Conservation (phyloP, 2,329 filamentous ascomycete genomes). For the Fonsecaea pedrosoi region DNA sequence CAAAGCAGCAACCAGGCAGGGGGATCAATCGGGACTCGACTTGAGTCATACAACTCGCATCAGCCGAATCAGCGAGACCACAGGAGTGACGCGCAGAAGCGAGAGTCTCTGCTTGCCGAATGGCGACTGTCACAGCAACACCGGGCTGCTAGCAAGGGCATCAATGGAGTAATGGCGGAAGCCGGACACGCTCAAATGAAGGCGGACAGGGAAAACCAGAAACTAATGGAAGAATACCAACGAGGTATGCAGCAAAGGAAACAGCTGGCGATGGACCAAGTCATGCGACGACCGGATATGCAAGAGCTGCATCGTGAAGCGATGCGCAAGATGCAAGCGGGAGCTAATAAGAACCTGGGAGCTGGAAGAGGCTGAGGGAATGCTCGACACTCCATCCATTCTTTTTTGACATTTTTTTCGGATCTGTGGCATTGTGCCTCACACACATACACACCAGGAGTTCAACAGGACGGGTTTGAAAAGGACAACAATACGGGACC, state of each 20-base stretch:
- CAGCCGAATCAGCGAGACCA: slow-evolving; percentile 30
- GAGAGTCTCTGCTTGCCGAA: slow-evolving; percentile 66
- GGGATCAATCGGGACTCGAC: slow-evolving; percentile 55
- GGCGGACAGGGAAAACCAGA: slow-evolving; percentile 68
- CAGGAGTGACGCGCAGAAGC: slow-evolving; percentile 26
- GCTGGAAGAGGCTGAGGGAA: slow-evolving; percentile 15
- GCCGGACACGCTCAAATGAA: slow-evolving; percentile 57
- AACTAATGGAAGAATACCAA: slow-evolving; percentile 65
- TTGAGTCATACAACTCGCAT: slow-evolving; percentile 32
- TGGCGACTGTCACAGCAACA: slow-evolving; percentile 72
- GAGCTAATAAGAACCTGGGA: slow-evolving; percentile 52
- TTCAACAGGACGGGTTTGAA: slow-evolving; percentile 1
- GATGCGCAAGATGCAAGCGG: slow-evolving; percentile 77
- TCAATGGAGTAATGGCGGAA: slow-evolving; percentile 46
- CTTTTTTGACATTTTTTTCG: background rate
- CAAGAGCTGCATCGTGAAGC: slow-evolving; percentile 78
- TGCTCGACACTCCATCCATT: slow-evolving; percentile 6
- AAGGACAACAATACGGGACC: slow-evolving; percentile 1
- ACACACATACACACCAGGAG: background rate
- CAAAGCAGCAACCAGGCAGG: slow-evolving; percentile 20
- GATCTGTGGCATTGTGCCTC: background rate
- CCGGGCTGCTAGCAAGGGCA: slow-evolving; percentile 49
- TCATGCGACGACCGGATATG: slow-evolving; percentile 78
- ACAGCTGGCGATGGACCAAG: slow-evolving; percentile 71
- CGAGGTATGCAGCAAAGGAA: slow-evolving; percentile 63